phyloP scores from a whole-genome alignment of 2,329 filamentous ascomycete species.

The Alternaria gansuensis region DNA sequence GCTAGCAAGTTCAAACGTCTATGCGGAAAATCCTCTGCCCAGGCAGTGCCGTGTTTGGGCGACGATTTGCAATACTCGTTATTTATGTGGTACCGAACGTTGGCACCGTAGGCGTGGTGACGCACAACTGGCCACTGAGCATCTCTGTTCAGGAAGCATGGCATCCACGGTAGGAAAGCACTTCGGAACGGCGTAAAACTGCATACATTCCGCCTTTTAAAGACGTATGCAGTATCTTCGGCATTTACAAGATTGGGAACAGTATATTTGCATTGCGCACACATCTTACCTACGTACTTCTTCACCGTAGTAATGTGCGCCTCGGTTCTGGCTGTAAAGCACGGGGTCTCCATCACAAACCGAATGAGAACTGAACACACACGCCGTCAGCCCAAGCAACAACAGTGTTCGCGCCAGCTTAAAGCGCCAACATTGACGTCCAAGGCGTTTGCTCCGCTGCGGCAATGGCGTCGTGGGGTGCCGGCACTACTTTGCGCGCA shows the following conservation, averaged over 20 bases:
- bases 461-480: background rate
- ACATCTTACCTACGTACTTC: background rate
- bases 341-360: background rate
- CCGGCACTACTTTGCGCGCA: background rate
- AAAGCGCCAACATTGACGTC: background rate
- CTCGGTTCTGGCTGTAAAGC: background rate
- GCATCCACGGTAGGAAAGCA: background rate
- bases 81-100: slow-evolving; percentile 8
- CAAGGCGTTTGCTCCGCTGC: background rate
- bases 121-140: background rate
- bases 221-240: background rate
- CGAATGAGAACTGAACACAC: background rate
- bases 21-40: background rate
- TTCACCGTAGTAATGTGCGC: background rate
- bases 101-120: background rate
- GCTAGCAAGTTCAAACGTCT: background rate
- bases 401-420: background rate
- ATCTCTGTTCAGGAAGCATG: background rate
- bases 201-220: background rate
- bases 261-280: background rate
- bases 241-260: background rate
- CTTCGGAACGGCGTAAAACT: background rate
- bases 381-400: background rate
- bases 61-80: background rate
- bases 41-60: background rate